Percentiles rank a stretch among this genome's conserved stretches.
phyloP scores from a whole-genome alignment of 2,329 filamentous ascomycete genomes.

The Mycocentrospora acerina region DNA sequence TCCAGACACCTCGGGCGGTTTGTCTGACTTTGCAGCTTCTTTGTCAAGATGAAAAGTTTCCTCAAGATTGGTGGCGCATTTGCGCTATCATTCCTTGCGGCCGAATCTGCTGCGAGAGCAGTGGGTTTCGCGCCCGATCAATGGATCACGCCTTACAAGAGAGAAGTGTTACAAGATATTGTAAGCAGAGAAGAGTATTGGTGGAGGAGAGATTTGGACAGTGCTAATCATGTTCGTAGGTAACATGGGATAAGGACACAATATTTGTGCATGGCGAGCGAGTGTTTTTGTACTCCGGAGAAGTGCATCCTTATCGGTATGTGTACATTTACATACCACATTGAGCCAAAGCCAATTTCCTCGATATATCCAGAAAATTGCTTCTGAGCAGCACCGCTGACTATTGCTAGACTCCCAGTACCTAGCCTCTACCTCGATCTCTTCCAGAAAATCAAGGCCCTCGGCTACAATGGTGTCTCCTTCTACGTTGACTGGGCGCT shows the following conservation, averaged over 20 bases:
- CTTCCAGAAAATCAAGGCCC: constrained; percentile 79
- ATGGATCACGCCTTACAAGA: constrained; percentile 52
- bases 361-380: too few relatives aligned
- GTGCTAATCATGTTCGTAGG: constrained; percentile 28
- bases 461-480: constrained; percentile 77
- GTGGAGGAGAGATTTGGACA: not conserved
- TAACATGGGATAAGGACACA: constrained; percentile 73
- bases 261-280: constrained; percentile 70
- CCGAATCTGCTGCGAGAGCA: constrained; percentile 50
- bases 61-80: constrained; percentile 19
- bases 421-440: constrained; percentile 68
- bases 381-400: too few relatives aligned
- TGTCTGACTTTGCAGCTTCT: constrained; percentile 2
- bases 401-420: constrained; percentile 55
- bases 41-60: constrained; percentile 20
- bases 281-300: constrained; percentile 70
- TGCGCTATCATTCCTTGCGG: constrained; percentile 44
- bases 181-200: constrained; percentile 41
- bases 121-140: constrained; percentile 53
- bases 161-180: constrained; percentile 57
- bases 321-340: too few relatives aligned
- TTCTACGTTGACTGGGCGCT: constrained; percentile 81
- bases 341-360: too few relatives aligned
- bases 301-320: constrained; percentile 69
- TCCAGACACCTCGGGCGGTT: not conserved